Conservation (phyloP, 2,329 filamentous ascomycete species). For the Magnaporthiopsis incrustans region DNA sequence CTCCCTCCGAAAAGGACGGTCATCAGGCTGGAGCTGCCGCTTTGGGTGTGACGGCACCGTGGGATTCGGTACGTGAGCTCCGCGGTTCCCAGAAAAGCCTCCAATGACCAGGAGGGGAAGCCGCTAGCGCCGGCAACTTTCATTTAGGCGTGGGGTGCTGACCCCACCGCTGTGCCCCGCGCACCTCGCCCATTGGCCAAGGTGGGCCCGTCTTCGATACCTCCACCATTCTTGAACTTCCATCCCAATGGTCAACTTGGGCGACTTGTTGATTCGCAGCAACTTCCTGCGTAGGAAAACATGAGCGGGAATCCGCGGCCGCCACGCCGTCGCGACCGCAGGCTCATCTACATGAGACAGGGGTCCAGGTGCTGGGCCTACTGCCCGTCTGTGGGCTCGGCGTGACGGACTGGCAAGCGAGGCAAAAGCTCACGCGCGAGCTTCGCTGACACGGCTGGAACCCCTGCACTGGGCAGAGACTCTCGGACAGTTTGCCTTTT, state of each 20-base stretch:
- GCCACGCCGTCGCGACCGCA: no score
- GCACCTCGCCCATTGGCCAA: no score
- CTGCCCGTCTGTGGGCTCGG: no score
- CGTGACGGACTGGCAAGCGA: background rate
- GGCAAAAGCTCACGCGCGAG: background rate
- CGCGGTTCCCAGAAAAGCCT: conserved; percentile 3
- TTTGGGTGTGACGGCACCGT: background rate
- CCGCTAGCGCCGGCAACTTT: background rate
- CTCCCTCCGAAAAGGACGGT: background rate
- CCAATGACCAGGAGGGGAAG: background rate
- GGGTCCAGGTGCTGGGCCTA: background rate
- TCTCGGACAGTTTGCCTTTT: background rate
- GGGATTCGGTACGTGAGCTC: conserved; percentile 2
- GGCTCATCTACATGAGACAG: background rate
- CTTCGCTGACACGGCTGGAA: background rate
- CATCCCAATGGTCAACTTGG: background rate
- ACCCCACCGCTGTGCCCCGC: background rate
- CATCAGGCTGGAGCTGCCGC: background rate
- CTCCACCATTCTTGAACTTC: background rate
- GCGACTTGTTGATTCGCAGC: background rate
- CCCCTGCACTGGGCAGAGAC: background rate
- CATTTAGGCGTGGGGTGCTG: background rate
- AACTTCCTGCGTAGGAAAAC: background rate
- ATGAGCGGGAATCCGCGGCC: background rate
- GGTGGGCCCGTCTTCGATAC: no score